phyloP scores from a whole-genome alignment of 1,284 basidiomycete species.

The Cryptococcus wingfieldii region DNA sequence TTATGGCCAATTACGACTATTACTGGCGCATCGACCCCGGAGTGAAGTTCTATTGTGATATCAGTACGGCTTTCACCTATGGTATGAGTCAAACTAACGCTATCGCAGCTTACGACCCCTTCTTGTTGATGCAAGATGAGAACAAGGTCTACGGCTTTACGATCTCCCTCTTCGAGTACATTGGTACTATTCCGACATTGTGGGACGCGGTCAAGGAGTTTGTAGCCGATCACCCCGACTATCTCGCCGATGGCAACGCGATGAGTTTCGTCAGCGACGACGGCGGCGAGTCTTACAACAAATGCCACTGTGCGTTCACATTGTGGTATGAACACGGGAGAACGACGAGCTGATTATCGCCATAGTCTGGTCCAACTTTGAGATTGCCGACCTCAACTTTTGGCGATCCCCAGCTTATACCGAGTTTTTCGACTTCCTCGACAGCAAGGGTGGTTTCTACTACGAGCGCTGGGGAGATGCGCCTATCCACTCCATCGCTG shows the following conservation, averaged over 20 bases:
- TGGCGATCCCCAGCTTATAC: conserved; percentile 72
- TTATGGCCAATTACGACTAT: conserved; percentile 77
- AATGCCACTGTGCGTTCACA: conserved; percentile 66
- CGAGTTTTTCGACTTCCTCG: conserved; percentile 72
- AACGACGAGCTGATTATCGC: neutral
- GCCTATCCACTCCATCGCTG: conserved; percentile 77
- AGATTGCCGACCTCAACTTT: conserved; percentile 70
- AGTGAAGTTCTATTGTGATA: conserved; percentile 70
- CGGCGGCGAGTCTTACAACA: conserved; percentile 65
- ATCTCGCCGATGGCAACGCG: conserved; percentile 64
- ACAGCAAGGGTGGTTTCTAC: conserved; percentile 74
- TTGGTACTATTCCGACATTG: conserved; percentile 69
- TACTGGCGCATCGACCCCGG: conserved; percentile 86
- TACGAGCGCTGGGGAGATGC: conserved; percentile 77
- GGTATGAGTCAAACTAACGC: neutral
- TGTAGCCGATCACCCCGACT: conserved; percentile 61
- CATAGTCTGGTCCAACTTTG: conserved; percentile 73
- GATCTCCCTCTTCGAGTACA: conserved; percentile 71
- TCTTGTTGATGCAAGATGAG: conserved; percentile 77
- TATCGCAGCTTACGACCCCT: conserved; percentile 65
- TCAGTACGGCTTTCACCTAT: conserved; percentile 42
- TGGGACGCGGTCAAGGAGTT: conserved; percentile 73
- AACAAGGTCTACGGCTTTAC: conserved; percentile 76
- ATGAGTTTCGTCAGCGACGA: conserved; percentile 71
- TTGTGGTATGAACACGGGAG: neutral